phyloP scores from a whole-genome alignment of 1,139 yeast genomes.

The Hyphopichia burtonii region DNA sequence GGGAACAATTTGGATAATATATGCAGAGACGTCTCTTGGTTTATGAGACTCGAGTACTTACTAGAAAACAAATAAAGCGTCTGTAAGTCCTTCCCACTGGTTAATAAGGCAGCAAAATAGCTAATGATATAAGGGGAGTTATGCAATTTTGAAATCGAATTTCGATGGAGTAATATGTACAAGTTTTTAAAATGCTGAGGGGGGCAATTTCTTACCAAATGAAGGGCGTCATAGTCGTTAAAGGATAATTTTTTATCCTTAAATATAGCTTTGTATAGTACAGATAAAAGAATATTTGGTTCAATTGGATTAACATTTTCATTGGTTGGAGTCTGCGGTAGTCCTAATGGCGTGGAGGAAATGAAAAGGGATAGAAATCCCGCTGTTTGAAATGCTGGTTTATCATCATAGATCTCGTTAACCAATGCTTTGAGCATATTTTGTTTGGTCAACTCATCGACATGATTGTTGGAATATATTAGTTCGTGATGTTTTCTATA shows the following conservation, averaged over 20 bases:
- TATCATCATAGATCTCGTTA: not conserved
- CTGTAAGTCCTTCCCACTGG: not conserved
- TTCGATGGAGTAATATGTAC: slow-evolving; percentile 3
- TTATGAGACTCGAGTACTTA: slow-evolving; percentile 1
- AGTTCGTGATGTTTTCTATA: not conserved
- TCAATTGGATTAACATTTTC: not conserved
- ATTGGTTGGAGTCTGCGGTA: not conserved
- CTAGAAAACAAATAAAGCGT: not conserved
- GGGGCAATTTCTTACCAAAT: not conserved
- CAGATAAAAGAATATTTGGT: not conserved
- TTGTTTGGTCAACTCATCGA: no score
- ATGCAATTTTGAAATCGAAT: not conserved
- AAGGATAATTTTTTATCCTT: not conserved
- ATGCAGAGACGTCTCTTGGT: not conserved
- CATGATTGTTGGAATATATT: not conserved
- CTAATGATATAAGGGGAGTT: not conserved
- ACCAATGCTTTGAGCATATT: not conserved
- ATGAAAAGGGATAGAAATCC: slow-evolving; percentile 3
- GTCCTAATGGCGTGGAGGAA: not conserved
- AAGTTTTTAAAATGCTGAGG: slow-evolving; percentile 1
- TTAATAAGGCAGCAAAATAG: not conserved
- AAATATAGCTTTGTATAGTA: not conserved
- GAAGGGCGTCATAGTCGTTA: slow-evolving; percentile 2
- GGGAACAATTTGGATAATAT: not conserved
- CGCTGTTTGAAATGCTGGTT: not conserved